phyloP scores from a whole-genome alignment of 2,329 filamentous ascomycete species.

The Myriosclerotinia scirpicola region DNA sequence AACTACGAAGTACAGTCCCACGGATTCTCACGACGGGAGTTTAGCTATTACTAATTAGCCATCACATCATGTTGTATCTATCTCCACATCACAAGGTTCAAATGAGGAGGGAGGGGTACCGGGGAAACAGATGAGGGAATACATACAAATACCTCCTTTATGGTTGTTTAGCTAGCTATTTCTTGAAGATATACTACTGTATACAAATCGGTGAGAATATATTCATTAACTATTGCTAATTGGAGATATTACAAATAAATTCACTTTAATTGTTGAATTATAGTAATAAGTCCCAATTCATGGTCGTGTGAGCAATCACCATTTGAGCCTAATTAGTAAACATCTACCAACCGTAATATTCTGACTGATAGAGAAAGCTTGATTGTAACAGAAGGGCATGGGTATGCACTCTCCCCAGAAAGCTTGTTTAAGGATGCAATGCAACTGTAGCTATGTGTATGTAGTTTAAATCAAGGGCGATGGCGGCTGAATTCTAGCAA shows the following conservation, averaged over 20 bases:
- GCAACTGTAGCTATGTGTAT: background rate
- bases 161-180: background rate
- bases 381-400: background rate
- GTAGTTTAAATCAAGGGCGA: background rate
- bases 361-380: background rate
- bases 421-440: constrained; percentile 16
- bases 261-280: background rate
- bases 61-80: constrained; percentile 5
- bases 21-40: constrained; percentile 7
- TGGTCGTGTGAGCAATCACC: constrained; percentile 9
- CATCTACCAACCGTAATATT: background rate
- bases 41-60: background rate
- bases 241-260: background rate
- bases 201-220: background rate
- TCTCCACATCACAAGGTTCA: background rate
- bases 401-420: background rate
- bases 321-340: background rate
- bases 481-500: background rate
- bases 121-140: background rate
- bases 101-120: background rate
- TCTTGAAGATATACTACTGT: constrained; percentile 2
- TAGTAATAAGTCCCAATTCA: background rate
- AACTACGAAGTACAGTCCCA: background rate
- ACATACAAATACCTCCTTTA: background rate
- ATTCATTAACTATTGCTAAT: background rate